Evolutionary conservation across 1,284 basidiomycete genomes (phyloP), one percentile per base, ranked within the genome.

Genomic region (Moniliophthora roreri): DNA sequence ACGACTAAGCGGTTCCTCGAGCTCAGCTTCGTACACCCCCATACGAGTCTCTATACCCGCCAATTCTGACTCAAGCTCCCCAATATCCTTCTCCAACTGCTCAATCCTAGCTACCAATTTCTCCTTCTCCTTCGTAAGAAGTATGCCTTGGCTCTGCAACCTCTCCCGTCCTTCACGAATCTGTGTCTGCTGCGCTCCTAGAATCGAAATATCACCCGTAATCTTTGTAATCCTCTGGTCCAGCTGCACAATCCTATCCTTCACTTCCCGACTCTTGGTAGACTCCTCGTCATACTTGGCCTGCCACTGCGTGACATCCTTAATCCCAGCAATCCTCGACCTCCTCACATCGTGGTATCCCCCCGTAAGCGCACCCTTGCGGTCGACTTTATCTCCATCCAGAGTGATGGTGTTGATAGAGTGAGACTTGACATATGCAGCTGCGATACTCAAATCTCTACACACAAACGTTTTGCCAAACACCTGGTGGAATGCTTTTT

Each of bases 381-480:
- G 85, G 68, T 99, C 96, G 39, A 97, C 95, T 65, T 95, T 95
- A 77, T 99, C 97, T 51, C 97, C 97, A 60, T 98, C 95, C 39
- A 98, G 81, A 3, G 97, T 99, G 69, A 99, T 98, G 8, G 94
- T 95, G 70, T 97, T 98, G 66, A 99, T 88, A 4, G 87, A 87
- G 66, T 98, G 94, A 62, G 88, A 91, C 65, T 96, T 91, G 46
- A 96, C 94, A 69, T 98, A 99, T 5, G 93, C 91, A 4, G 94
- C 91, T 7, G 95, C 96, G 60, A 95, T 89, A 9, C 89, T 88
- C 53, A 99, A 82, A 65, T 96, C 93, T 32, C 89, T 83, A 67
- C 96, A 98, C 35, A 99, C 91, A 68, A 96, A 94, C 0, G 95
- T 98, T 69, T 94, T 94, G 32, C 95, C 95, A 63, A 99, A 99